phyloP scores from a whole-genome alignment of 495 filamentous ascomycete species.

The Amphirosellinia nigrospora region DNA sequence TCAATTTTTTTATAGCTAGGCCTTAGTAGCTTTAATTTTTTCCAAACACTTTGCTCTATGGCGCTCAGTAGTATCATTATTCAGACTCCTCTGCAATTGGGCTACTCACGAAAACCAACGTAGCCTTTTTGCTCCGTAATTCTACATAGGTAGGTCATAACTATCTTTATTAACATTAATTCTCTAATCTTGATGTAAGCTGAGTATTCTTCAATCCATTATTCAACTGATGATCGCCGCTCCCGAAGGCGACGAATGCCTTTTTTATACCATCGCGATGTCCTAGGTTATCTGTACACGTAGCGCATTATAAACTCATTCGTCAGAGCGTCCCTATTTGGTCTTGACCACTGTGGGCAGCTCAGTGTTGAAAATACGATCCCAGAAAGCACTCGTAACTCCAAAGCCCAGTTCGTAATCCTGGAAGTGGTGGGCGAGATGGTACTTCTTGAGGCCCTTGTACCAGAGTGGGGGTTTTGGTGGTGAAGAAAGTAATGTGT shows the following conservation, averaged over 20 bases:
- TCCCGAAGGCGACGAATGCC: background rate
- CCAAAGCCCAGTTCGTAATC: conserved; percentile 99
- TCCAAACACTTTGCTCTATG: background rate
- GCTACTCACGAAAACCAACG: background rate
- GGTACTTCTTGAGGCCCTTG: conserved; percentile 91
- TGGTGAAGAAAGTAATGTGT: conserved; percentile 99
- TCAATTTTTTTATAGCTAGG: no score
- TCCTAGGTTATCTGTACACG: conserved; percentile 18
- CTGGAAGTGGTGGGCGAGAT: conserved; percentile 94
- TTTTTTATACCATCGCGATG: background rate
- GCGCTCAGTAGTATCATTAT: no score
- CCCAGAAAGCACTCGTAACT: conserved; percentile 98
- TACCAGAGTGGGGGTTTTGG: conserved; percentile 85
- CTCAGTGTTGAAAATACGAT: conserved; percentile 88
- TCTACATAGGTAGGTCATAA: background rate
- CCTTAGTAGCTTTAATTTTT: background rate
- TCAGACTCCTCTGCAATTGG: background rate
- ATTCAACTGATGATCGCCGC: conserved; percentile 28
- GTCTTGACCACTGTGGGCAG: conserved; percentile 65
- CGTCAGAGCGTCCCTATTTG: conserved; percentile 46
- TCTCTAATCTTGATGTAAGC: conserved; percentile 30
- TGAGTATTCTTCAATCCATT: conserved; percentile 30
- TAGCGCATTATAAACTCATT: conserved; percentile 8
- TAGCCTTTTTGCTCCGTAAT: background rate
- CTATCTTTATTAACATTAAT: conserved; percentile 31